Percentiles rank a stretch among this genome's conserved stretches.
These are phyloP conservation scores for Kernera saxatilis DNA, from an alignment of 345 rosid genomes.

Conservation along the genomic window DNA sequence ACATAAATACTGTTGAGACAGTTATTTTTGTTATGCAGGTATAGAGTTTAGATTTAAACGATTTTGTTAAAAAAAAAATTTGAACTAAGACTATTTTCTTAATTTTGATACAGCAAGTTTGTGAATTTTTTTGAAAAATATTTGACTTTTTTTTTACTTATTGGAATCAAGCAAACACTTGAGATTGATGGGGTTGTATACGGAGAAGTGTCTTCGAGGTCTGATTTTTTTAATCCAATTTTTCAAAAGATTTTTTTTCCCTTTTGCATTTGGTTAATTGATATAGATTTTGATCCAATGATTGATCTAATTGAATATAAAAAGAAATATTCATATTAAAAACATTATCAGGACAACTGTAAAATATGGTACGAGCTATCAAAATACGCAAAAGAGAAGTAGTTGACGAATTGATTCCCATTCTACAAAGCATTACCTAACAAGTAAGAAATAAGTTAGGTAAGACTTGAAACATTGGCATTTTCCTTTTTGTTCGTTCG, in stretches of 20 bases:
- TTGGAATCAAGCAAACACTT: too few species aligned
- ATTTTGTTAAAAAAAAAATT: too few species aligned
- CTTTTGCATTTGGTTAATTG: background rate
- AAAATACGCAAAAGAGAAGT: background rate
- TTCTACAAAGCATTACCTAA: conserved; percentile 13
- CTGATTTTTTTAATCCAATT: background rate
- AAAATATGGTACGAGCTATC: background rate
- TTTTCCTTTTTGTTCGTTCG: conserved; percentile 12
- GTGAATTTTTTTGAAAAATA: too few species aligned
- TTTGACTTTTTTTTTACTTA: too few species aligned
- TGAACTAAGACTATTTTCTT: too few species aligned
- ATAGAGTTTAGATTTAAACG: too few species aligned
- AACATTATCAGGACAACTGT: background rate
- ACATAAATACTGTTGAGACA: too few species aligned
- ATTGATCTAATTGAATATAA: background rate
- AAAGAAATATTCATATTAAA: background rate
- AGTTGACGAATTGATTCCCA: conserved; percentile 7
- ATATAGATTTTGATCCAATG: background rate
- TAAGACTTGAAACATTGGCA: background rate
- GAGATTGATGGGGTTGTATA: too few species aligned
- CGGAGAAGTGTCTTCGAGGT: too few species aligned
- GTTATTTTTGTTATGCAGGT: too few species aligned
- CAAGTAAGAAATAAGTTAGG: conserved; percentile 16
- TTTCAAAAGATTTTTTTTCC: background rate
- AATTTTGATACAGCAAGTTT: too few species aligned